Conservation (phyloP, 345 rosid genomes). For the Lepidium didymum region DNA sequence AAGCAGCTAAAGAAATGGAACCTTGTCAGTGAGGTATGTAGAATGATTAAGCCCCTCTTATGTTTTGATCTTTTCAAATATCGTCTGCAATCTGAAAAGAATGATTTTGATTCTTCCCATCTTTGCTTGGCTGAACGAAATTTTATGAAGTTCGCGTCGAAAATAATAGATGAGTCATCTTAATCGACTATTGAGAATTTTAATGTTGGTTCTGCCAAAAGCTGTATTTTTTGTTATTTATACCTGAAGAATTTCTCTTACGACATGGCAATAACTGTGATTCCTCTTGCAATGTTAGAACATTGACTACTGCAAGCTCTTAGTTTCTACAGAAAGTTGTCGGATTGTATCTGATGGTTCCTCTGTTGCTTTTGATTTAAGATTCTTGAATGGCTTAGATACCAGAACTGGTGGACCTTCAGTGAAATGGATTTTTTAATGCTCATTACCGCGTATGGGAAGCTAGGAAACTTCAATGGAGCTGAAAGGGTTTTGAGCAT, state of each 20-base stretch:
- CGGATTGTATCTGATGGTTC: not conserved
- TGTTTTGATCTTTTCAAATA: not conserved
- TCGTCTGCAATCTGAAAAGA: not conserved
- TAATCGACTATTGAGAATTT: not conserved
- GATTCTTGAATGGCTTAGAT: slow-evolving; percentile 92
- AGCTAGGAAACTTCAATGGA: slow-evolving; percentile 74
- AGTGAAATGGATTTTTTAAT: slow-evolving; percentile 77
- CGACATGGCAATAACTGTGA: not conserved
- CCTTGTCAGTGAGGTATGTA: slow-evolving; percentile 73
- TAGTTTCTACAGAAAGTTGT: not conserved
- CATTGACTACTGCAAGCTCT: not conserved
- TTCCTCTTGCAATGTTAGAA: not conserved
- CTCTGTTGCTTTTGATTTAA: slow-evolving; percentile 24
- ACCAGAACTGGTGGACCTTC: slow-evolving; percentile 85
- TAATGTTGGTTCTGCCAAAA: not conserved
- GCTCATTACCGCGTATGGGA: slow-evolving; percentile 91
- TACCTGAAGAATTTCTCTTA: not conserved
- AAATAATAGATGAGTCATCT: not conserved
- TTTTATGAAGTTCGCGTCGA: not conserved
- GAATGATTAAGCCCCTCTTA: not conserved
- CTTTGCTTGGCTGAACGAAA: not conserved
- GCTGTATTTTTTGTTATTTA: not conserved
- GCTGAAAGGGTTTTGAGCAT: slow-evolving; percentile 68
- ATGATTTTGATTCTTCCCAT: not conserved
- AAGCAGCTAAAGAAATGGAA: slow-evolving; percentile 92